Percentiles rank a stretch among this genome's conserved stretches.
Conservation (phyloP, 2,329 filamentous ascomycete genomes). For the Neonectria punicea region DNA sequence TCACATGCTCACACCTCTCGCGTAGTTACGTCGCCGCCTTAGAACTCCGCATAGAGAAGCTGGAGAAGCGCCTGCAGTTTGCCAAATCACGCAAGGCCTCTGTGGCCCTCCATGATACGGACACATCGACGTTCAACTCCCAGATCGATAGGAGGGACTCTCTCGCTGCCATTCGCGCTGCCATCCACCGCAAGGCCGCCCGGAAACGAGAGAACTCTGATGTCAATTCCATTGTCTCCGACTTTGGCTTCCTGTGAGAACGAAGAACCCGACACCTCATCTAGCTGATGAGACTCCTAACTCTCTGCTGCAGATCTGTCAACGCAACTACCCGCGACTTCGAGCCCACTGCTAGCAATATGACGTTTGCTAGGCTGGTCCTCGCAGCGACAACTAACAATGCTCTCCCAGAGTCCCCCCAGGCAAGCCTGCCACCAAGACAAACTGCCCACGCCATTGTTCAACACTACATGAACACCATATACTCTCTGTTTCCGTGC, state of each 20-base stretch:
- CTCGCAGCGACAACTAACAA: slow-evolving; percentile 84
- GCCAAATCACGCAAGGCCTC: slow-evolving; percentile 78
- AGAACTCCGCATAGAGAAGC: slow-evolving; percentile 89
- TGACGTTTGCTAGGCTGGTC: slow-evolving; percentile 91
- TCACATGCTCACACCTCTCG: slow-evolving; percentile 22
- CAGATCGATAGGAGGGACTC: slow-evolving; percentile 71
- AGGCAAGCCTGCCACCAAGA: slow-evolving; percentile 75
- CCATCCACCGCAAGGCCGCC: slow-evolving; percentile 73
- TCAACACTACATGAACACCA: slow-evolving; percentile 85
- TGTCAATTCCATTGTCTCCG: slow-evolving; percentile 90
- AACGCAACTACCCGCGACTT: slow-evolving; percentile 96
- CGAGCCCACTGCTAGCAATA: slow-evolving; percentile 85
- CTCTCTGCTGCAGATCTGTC: slow-evolving; percentile 72
- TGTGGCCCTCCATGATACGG: slow-evolving; percentile 71
- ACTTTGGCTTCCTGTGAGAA: slow-evolving; percentile 87
- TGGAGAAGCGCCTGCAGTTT: slow-evolving; percentile 81
- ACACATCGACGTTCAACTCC: slow-evolving; percentile 45
- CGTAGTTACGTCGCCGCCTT: slow-evolving; percentile 89
- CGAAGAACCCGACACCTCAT: not conserved
- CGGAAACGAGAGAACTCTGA: slow-evolving; percentile 79
- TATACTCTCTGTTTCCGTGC: slow-evolving; percentile 83
- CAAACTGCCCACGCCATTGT: slow-evolving; percentile 75
- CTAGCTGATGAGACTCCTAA: slow-evolving; percentile 13
- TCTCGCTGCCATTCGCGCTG: slow-evolving; percentile 68
- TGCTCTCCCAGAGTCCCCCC: slow-evolving; percentile 70